Percentiles rank a stretch among this genome's conserved stretches.
Conservation (phyloP, 2,329 filamentous ascomycete genomes). For the Cytospora piceicola region DNA sequence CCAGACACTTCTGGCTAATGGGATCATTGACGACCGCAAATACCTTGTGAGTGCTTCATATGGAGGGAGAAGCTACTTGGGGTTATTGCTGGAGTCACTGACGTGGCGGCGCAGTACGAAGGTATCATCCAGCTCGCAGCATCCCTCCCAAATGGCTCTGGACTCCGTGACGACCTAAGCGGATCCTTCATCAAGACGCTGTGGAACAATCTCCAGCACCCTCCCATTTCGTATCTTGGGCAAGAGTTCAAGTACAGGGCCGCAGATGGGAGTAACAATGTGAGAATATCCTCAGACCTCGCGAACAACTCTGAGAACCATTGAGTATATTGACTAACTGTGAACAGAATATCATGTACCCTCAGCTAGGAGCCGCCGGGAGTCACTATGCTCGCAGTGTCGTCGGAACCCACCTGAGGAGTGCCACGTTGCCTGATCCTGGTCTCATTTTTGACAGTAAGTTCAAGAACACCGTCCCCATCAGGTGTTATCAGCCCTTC, state of each 20-base stretch:
- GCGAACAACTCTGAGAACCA: background rate
- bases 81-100: background rate
- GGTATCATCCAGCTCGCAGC: slow-evolving; percentile 14
- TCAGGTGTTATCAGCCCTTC: slow-evolving; percentile 67
- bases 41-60: background rate
- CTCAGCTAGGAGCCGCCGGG: slow-evolving; percentile 68
- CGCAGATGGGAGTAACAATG: slow-evolving; percentile 33
- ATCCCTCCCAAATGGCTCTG: slow-evolving; percentile 12
- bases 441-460: slow-evolving; percentile 67
- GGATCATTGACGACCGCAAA: slow-evolving; percentile 10
- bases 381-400: slow-evolving; percentile 69
- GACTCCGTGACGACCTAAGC: slow-evolving; percentile 10
- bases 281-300: background rate
- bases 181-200: slow-evolving; percentile 50
- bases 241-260: slow-evolving; percentile 38
- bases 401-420: slow-evolving; percentile 40
- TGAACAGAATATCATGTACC: slow-evolving; percentile 61
- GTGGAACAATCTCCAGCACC: slow-evolving; percentile 59
- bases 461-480: slow-evolving; percentile 55
- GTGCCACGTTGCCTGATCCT: slow-evolving; percentile 61
- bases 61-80: background rate
- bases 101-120: slow-evolving; percentile 4
- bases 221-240: slow-evolving; percentile 48
- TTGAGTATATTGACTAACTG: background rate
- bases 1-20: slow-evolving; percentile 3